Evolutionary conservation across 352 stramenopile species (phyloP).

Genomic region (Peronospora destructor): DNA sequence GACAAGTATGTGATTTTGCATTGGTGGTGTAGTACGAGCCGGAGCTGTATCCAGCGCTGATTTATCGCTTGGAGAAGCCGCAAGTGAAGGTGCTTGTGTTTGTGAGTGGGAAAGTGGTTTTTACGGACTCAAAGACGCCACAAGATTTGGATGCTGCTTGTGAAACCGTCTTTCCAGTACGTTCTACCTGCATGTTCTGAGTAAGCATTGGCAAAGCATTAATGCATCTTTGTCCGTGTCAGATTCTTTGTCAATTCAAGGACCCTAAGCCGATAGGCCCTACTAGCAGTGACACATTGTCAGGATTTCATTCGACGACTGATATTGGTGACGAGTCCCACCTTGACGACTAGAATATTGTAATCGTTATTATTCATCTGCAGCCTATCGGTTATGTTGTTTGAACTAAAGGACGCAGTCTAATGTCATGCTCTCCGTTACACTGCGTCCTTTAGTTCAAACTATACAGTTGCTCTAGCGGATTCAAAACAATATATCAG

Average conservation of each 20-base stretch:
- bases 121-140: constrained; percentile 90
- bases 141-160: constrained; percentile 80
- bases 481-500: too few relatives aligned
- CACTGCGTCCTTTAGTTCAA: not conserved
- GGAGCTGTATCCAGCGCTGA: constrained; percentile 97
- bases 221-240: constrained; percentile 3
- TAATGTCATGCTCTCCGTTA: too few relatives aligned
- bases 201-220: not conserved
- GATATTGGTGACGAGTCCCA: constrained; percentile 35
- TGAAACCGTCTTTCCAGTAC: constrained; percentile 67
- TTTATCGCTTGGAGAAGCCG: constrained; percentile 95
- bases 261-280: constrained; percentile 35
- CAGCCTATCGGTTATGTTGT: not conserved
- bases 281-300: not conserved
- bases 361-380: not conserved
- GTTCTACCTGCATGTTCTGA: constrained; percentile 5
- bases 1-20: not conserved
- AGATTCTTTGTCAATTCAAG: constrained; percentile 64
- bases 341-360: constrained; percentile 28
- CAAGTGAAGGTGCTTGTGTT: constrained; percentile 99
- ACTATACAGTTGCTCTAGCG: too few relatives aligned
- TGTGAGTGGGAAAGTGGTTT: constrained; percentile 96
- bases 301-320: constrained; percentile 9
- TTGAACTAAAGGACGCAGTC: not conserved
- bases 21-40: constrained; percentile 89